Evolutionary conservation across 2,329 filamentous ascomycete species (phyloP), one percentile per base, ranked within the genome.

Genomic region (Aureobasidium sp.): DNA sequence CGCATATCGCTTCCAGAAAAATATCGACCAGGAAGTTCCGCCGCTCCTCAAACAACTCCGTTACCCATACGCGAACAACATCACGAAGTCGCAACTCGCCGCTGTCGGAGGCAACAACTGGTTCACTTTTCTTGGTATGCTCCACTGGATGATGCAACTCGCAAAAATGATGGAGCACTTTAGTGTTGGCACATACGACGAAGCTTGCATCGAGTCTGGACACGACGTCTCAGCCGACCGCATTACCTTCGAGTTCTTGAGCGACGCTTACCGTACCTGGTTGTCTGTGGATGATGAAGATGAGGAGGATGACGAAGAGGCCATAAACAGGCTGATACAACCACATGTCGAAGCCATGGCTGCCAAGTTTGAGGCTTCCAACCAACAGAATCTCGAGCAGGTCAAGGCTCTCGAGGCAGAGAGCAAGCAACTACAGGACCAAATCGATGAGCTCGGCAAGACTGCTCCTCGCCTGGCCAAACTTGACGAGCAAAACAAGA

Each of bases 111-210:
- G 92, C 2, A 91, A 96, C 75, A 97, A 97, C 72, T 99, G 94
- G 94, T 89, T 89, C 65, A 94, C 91, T 0, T 97, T 99, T 70
- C 79, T 99, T 14, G 94, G 92, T 0, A 79, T 99, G 72, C 80
- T 99, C 56, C 92, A 99, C 76, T 99, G 94, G 94, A 93, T 99
- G 86, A 96, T 99, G 93, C 92, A 97, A 74, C 79, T 99, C 57
- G 90, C 91, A 5, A 87, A 93, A 68, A 96, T 97, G 87, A 84
- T 97, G 70, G 92, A 97, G 65, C 84, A 89, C 24, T 97, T 92
- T 71, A 79, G 84, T 1, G 75, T 79, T 60, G 88, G 91, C 63
- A 85, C 85, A 50, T 99, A 96, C 73, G 91, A 97, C 67, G 89
- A 96, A 58, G 92, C 91, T 1, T 97, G 91, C 72, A 82, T 88